Evolutionary conservation across 2,329 filamentous ascomycete genomes (phyloP), one percentile per base, ranked within the genome.

Genomic region (Pseudogymnoascus sp.): DNA sequence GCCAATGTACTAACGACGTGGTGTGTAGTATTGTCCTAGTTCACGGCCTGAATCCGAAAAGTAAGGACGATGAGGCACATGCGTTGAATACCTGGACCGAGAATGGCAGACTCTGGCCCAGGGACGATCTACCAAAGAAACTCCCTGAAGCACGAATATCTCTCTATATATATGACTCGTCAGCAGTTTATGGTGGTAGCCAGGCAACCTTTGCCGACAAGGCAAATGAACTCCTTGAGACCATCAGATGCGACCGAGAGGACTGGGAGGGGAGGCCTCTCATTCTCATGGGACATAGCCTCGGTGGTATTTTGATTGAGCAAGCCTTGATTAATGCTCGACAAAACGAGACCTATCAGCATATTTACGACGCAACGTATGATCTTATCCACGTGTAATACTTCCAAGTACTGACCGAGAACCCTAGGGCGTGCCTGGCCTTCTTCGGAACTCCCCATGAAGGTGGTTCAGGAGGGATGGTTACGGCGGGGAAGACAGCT

Each of bases 371-470:
- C 19, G 40, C 40, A n/a, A 44, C 40, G 40, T 44, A 44, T 40
- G n/a, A 40, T 40, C 38, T 19, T 40, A 40, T 40, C n/a, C 19
- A 40, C 38, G n/a, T 40, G n/a, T 40, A 40, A 40, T 40, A 40
- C 38, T 17, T 40, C n/a, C 7, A 40, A 40, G 38, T 19, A 40
- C 38, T 62, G 2, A 69, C 69, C 23, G 69, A 68, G 42, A 37
- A 65, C 61, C 67, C 66, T 4, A 70, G 67, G 9, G 46, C 38
- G 26, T 68, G 67, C 3, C 59, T 72, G 1, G 68, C 63, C 5
- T 72, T 72, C 64, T 72, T 72, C 35, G 70, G 66, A 13, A 72
- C 70, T 23, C 71, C 70, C 15, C 70, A 72, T 26, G n/a, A 65
- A 26, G 69, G 69, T 2, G 65, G 62, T 2, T 60, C 65, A 26